phyloP scores from a whole-genome alignment of 2,329 filamentous ascomycete species.

The Penicillium sp. region DNA sequence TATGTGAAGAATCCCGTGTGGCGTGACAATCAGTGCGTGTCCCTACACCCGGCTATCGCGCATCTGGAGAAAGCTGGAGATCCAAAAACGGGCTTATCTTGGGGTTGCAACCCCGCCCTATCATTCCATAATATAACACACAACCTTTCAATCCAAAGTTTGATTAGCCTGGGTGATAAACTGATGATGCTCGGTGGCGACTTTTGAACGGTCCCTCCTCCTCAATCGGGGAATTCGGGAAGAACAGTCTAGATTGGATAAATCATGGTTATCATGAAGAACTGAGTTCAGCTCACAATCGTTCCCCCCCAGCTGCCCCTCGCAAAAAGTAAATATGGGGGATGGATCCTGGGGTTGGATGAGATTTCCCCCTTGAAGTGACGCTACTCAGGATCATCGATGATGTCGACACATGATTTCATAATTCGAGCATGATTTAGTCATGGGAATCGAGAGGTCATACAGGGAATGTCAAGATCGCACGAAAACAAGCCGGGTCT shows the following conservation, averaged over 20 bases:
- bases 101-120: not conserved
- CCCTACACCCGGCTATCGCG: constrained; percentile 24
- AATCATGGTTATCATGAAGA: not conserved
- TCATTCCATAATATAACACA: not conserved
- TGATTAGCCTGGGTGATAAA: not conserved
- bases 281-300: not conserved
- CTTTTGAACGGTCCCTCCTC: not conserved
- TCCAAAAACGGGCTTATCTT: constrained; percentile 1
- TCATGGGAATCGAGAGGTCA: constrained; percentile 21
- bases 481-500: constrained; percentile 17
- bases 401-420: constrained; percentile 25
- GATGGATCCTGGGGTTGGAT: constrained; percentile 6
- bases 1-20: constrained; percentile 23
- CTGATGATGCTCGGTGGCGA: constrained; percentile 1
- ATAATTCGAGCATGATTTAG: constrained; percentile 20
- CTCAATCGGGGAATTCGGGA: not conserved
- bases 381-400: constrained; percentile 24
- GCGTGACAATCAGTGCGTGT: constrained; percentile 24
- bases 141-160: too few relatives aligned
- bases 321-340: constrained; percentile 2
- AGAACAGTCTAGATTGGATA: constrained; percentile 6
- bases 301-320: not conserved
- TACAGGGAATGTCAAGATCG: constrained; percentile 1
- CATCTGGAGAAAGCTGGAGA: constrained; percentile 15
- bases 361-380: constrained; percentile 8